A percentile compares a stretch with the other conserved stretches of the same genome.
Evolutionary conservation across 495 filamentous ascomycete genomes (phyloP).

Genomic region (Letharia lupina): DNA sequence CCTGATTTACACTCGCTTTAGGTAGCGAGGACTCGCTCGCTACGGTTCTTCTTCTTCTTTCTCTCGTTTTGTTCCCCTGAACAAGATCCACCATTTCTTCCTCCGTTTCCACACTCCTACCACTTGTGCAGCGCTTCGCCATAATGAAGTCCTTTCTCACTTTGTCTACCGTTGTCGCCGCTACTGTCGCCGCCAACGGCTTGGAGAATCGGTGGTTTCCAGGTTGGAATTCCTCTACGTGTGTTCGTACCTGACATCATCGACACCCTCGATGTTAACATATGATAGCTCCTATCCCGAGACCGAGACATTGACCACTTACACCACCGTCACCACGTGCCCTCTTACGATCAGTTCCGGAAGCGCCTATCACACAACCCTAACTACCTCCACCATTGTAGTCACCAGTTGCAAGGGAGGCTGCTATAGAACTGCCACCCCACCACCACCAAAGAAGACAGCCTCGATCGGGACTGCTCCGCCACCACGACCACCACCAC

Average conservation of each 20-base stretch:
- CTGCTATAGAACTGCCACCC: background rate
- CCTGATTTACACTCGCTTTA: background rate
- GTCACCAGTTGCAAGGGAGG: conserved; percentile 3
- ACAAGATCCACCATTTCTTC: background rate
- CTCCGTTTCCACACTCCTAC: background rate
- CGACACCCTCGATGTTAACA: background rate
- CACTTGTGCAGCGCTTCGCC: conserved; percentile 1
- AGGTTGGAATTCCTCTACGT: conserved; percentile 17
- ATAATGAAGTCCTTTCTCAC: conserved; percentile 17
- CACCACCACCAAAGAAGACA: background rate
- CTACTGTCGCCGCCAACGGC: conserved; percentile 13
- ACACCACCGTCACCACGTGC: conserved; percentile 5
- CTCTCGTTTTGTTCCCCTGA: conserved; percentile 6
- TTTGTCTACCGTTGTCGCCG: conserved; percentile 14
- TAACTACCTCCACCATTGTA: background rate
- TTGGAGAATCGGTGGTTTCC: conserved; percentile 14
- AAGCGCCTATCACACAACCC: background rate
- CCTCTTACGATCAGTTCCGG: conserved; percentile 1
- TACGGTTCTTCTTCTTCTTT: conserved; percentile 24
- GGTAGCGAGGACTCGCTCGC: conserved; percentile 24
- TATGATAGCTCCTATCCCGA: background rate
- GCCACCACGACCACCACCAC: background rate
- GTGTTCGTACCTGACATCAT: background rate
- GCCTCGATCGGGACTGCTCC: background rate
- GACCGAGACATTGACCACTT: conserved; percentile 13